Evolutionary conservation across 306 rosid genomes (phyloP).

Genomic region (Astragalus membranaceus): DNA sequence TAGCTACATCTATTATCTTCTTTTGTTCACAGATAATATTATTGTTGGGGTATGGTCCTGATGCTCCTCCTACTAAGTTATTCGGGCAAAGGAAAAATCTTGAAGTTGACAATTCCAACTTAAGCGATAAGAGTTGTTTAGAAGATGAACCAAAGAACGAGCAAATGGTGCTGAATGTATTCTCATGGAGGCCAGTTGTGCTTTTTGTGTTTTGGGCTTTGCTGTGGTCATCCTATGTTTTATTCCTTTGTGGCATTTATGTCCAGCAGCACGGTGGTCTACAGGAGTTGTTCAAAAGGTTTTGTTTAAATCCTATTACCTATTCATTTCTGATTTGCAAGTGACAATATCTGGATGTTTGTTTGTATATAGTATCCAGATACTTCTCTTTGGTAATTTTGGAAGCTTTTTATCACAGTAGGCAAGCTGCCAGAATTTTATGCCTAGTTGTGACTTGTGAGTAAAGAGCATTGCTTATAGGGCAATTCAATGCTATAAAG

Average conservation of each 20-base stretch:
- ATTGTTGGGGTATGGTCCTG: conserved; percentile 79
- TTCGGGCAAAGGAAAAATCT: conserved; percentile 32
- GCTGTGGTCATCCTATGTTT: conserved; percentile 67
- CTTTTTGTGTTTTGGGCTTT: conserved; percentile 53
- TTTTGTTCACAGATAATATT: conserved; percentile 54
- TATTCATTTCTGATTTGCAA: neutral
- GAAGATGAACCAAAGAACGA: conserved; percentile 35
- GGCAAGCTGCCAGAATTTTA: neutral
- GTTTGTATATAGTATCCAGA: neutral
- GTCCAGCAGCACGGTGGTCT: conserved; percentile 74
- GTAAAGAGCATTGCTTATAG: conserved; percentile 8
- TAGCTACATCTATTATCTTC: conserved; percentile 6
- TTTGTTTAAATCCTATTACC: conserved; percentile 4
- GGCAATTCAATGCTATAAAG: neutral
- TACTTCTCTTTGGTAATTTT: conserved; percentile 11
- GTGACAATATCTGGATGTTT: neutral
- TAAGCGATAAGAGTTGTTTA: conserved; percentile 30
- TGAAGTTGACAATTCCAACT: conserved; percentile 32
- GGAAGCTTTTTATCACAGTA: neutral
- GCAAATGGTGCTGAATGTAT: conserved; percentile 23
- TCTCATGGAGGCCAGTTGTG: conserved; percentile 59
- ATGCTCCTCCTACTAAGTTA: conserved; percentile 80
- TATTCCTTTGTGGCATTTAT: conserved; percentile 60
- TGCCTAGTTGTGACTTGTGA: neutral
- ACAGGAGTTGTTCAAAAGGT: conserved; percentile 85